Evolutionary conservation across 331 rosid species (phyloP), one percentile per base, ranked within the genome.

Genomic region (Ulmus americana): DNA sequence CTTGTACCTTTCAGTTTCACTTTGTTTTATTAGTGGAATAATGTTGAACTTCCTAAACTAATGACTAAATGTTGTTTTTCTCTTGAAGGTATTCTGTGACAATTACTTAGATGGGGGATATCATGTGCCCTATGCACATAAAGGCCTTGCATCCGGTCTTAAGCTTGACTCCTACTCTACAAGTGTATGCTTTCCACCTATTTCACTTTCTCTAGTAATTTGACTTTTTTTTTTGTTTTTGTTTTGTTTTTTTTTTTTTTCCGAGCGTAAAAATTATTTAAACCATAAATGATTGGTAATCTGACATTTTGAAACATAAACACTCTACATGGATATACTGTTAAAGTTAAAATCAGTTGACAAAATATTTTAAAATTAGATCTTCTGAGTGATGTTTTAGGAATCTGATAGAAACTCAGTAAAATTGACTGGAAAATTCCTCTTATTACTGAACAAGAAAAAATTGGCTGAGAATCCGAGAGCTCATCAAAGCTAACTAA

Each of bases 81-180:
- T 73, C 56, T 67, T 78, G 71, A 74, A 91, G 97, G 95, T 91
- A 46, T 88, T 88, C 70, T 91, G 96, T 75, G 96, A 91, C 82
- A 91, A 91, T 91, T 91, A 86, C 80, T 80, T 91, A 55, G 97
- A 91, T 66, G 97, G 97, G 35, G 97, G 97, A 64, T 91, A 88
- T 74, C 97, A 91, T 42, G 97, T 91, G 18, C 94, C 97, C 9
- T 86, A 81, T 78, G 97, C 92, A 0, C 97, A 91, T 75, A 88
- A 88, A 79, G 90, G 79, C 83, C 86, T 91, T 5, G 90, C 95
- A 68, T 81, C 85, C 15, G 85, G 86, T 79, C 97, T 91, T 59
- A 76, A 88, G 68, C 84, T 91, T 11, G 85, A 91, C 18, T 79
- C 90, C 46, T 91, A 91, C 78, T 78, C 86, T 59, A 91, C 80